Percentiles rank a stretch among this genome's conserved stretches.
Conservation (phyloP, 2,329 filamentous ascomycete species). For the Aspergillus quadricinctus region DNA sequence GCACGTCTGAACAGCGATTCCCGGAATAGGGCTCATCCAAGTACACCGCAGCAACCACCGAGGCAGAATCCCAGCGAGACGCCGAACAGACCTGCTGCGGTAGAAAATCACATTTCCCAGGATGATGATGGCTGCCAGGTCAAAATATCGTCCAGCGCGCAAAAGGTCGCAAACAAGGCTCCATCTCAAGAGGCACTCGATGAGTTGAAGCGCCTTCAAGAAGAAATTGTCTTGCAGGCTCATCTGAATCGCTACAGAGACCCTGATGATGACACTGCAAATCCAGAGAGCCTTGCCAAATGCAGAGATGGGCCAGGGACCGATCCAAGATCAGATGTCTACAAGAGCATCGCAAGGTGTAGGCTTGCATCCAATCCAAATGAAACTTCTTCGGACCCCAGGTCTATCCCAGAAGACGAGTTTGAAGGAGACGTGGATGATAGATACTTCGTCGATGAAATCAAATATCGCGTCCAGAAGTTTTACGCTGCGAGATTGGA, state of each 20-base stretch:
- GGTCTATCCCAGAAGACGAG: neutral
- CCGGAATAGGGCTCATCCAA: neutral
- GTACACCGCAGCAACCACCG: neutral
- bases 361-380: constrained; percentile 1
- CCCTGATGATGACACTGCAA: constrained; percentile 5
- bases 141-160: neutral
- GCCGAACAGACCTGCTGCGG: neutral
- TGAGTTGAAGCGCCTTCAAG: constrained; percentile 18
- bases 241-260: constrained; percentile 9
- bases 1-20: neutral
- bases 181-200: constrained; percentile 11
- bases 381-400: neutral
- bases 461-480: neutral
- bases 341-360: constrained; percentile 10
- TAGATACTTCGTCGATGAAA: neutral
- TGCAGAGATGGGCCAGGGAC: constrained; percentile 27
- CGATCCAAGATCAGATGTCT: constrained; percentile 18
- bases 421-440: neutral
- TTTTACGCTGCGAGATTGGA: neutral
- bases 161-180: constrained; percentile 1
- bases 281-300: constrained; percentile 17
- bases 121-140: neutral
- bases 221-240: constrained; percentile 14
- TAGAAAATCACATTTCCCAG: neutral
- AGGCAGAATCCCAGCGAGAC: neutral